These are phyloP conservation scores for Omphalotus guepiniiformis DNA, from an alignment of 768 basidiomycete genomes.

Conservation along the genomic window DNA sequence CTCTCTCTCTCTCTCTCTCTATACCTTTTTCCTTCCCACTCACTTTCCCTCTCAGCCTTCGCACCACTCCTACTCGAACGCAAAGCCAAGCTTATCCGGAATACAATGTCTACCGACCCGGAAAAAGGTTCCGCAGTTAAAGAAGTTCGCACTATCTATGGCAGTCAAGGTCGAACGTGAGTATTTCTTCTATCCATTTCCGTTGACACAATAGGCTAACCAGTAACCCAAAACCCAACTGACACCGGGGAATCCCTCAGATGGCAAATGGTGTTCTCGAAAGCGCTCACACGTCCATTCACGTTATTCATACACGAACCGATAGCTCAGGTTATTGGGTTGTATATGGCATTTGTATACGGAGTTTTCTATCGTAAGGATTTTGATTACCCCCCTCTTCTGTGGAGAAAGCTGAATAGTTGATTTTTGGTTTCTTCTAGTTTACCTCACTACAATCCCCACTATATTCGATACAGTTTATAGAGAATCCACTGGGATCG, in stretches of 20 bases:
- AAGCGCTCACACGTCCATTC: conserved; percentile 64
- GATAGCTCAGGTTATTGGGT: conserved; percentile 61
- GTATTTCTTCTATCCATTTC: background rate
- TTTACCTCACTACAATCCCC: conserved; percentile 64
- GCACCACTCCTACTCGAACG: conserved; percentile 43
- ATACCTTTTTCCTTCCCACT: conserved; percentile 20
- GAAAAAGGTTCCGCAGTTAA: conserved; percentile 36
- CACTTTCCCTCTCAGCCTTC: conserved; percentile 30
- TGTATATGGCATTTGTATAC: conserved; percentile 70
- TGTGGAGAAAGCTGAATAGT: background rate
- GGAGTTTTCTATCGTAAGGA: conserved; percentile 54
- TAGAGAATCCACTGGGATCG: conserved; percentile 48
- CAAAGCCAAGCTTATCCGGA: conserved; percentile 46
- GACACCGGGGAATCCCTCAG: conserved; percentile 30
- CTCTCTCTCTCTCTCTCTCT: background rate
- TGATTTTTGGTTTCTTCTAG: conserved; percentile 26
- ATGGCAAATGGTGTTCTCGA: conserved; percentile 47
- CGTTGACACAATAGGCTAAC: background rate
- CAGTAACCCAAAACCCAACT: background rate
- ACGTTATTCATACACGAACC: conserved; percentile 53
- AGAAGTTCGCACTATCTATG: conserved; percentile 46
- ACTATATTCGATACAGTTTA: conserved; percentile 54
- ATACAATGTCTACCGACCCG: conserved; percentile 31
- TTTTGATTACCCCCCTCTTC: background rate
- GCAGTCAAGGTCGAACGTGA: conserved; percentile 19